Conservation (phyloP, 1,284 basidiomycete species). For the Takashimella koratensis region DNA sequence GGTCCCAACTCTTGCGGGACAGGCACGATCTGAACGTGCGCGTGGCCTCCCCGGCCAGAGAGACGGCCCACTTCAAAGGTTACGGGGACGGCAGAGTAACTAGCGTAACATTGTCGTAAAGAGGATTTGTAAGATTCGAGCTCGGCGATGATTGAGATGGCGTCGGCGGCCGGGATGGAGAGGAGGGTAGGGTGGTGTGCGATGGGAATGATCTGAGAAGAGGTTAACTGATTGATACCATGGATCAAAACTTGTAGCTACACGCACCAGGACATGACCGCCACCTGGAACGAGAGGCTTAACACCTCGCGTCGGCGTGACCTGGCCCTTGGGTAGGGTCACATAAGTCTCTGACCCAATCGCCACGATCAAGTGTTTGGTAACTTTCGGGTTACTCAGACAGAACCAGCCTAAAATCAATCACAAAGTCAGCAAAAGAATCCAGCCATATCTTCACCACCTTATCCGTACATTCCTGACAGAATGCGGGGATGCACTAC, state of each 20-base stretch:
- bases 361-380: slow-evolving; percentile 89
- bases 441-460: no score
- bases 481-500: no score
- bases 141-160: slow-evolving; percentile 70
- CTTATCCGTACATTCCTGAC: no score
- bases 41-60: slow-evolving; percentile 82
- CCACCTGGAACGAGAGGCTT: slow-evolving; percentile 73
- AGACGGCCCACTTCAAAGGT: slow-evolving; percentile 84
- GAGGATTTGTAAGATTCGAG: slow-evolving; percentile 77
- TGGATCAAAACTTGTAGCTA: neutral
- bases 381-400: slow-evolving; percentile 79
- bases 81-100: slow-evolving; percentile 65
- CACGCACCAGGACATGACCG: slow-evolving; percentile 70
- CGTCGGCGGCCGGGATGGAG: slow-evolving; percentile 70
- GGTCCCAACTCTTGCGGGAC: slow-evolving; percentile 62
- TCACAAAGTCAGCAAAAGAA: neutral
- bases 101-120: slow-evolving; percentile 66
- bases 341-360: slow-evolving; percentile 90
- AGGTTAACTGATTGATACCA: neutral
- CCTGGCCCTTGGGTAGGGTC: slow-evolving; percentile 87
- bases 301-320: slow-evolving; percentile 64
- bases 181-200: slow-evolving; percentile 62
- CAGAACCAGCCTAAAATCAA: slow-evolving; percentile 78
- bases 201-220: slow-evolving; percentile 66
- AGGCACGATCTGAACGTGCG: slow-evolving; percentile 83